Evolutionary conservation across 2,329 filamentous ascomycete species (phyloP).

Genomic region (Xylariales sp.): DNA sequence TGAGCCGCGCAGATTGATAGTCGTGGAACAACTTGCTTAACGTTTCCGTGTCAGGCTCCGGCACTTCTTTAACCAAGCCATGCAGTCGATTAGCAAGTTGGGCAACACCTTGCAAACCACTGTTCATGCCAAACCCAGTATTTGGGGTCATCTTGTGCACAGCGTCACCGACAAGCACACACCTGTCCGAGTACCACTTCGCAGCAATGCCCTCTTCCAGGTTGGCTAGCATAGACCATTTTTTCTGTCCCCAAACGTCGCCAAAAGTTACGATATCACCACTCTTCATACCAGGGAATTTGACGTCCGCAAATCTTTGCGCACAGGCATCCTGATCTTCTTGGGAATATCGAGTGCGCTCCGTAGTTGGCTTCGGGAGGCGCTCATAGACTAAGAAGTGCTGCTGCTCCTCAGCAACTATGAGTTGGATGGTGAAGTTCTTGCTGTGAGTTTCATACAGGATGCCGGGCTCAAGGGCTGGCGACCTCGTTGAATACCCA

Average conservation of each 20-base stretch:
- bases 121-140: constrained; percentile 26
- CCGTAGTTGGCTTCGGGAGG: constrained; percentile 16
- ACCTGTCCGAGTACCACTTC: constrained; percentile 23
- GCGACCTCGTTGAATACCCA: constrained; percentile 9
- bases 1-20: constrained; percentile 16
- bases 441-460: constrained; percentile 11
- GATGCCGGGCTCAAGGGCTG: constrained; percentile 6
- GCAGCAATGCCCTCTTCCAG: constrained; percentile 28
- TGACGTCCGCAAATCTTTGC: constrained; percentile 18
- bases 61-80: constrained; percentile 9
- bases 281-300: constrained; percentile 13
- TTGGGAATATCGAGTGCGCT: constrained; percentile 21
- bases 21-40: constrained; percentile 16
- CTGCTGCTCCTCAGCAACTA: constrained; percentile 15
- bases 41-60: constrained; percentile 11
- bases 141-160: constrained; percentile 30
- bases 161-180: constrained; percentile 30
- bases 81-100: constrained; percentile 21
- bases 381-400: constrained; percentile 10
- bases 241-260: constrained; percentile 17
- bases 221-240: constrained; percentile 18
- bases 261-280: constrained; percentile 14
- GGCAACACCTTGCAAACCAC: constrained; percentile 22
- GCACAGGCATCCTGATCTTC: constrained; percentile 21
- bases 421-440: constrained; percentile 17